Evolutionary conservation across 768 basidiomycete genomes (phyloP).

Genomic region (Kwoniella mangroviensis): DNA sequence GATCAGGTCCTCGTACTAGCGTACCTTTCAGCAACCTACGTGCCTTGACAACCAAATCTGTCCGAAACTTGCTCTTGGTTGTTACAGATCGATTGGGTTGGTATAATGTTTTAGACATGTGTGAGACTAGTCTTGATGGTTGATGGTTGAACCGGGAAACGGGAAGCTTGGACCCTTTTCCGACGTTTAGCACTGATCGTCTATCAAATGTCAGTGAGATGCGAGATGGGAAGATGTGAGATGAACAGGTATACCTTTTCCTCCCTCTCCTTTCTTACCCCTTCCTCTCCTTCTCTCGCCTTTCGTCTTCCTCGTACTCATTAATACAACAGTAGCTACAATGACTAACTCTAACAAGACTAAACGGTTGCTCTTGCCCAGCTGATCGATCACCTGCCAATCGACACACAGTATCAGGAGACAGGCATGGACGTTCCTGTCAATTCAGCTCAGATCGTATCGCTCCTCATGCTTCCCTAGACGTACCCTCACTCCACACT

Average conservation of each 20-base stretch:
- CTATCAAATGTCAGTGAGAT: background rate
- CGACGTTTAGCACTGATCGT: background rate
- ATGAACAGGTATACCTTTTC: background rate
- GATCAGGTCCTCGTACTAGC: background rate
- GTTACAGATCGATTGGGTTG: background rate
- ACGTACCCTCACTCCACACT: background rate
- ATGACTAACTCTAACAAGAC: background rate
- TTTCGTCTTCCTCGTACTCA: background rate
- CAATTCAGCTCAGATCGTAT: constrained; percentile 9
- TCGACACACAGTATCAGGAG: background rate
- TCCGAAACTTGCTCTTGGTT: background rate
- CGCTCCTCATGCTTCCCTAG: background rate
- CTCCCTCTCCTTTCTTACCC: background rate
- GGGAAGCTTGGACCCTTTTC: background rate
- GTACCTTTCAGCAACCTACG: background rate
- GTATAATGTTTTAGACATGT: background rate
- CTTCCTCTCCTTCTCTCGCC: background rate
- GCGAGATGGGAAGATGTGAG: background rate
- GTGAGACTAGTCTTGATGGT: background rate
- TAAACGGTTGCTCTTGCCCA: background rate
- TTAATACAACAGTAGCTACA: background rate
- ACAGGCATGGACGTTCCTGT: constrained; percentile 3
- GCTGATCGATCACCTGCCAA: background rate
- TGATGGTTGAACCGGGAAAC: background rate
- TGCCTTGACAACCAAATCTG: background rate